Percentiles rank a stretch among this genome's conserved stretches.
Evolutionary conservation across 2,329 filamentous ascomycete genomes (phyloP).

Genomic region (Didymella exigua): DNA sequence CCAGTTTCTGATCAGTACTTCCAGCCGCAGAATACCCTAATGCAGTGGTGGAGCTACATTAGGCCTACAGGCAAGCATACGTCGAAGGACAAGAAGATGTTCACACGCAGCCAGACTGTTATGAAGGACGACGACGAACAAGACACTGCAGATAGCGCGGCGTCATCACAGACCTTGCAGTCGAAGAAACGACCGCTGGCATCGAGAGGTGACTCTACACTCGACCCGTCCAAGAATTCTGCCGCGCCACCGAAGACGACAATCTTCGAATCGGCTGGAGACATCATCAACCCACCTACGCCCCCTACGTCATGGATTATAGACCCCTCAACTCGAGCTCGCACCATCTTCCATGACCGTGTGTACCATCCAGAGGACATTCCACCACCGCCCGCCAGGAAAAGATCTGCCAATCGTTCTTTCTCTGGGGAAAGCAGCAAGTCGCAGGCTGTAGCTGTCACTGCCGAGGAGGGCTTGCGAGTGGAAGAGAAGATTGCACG

Average conservation of each 20-base stretch:
- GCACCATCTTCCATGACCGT: slow-evolving; percentile 95
- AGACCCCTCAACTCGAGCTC: slow-evolving; percentile 78
- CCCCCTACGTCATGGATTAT: slow-evolving; percentile 81
- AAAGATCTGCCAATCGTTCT: slow-evolving; percentile 43
- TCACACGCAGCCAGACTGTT: slow-evolving; percentile 47
- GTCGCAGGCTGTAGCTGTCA: slow-evolving; percentile 33
- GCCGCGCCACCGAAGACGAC: slow-evolving; percentile 85
- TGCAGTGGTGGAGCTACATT: slow-evolving; percentile 74
- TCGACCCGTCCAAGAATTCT: slow-evolving; percentile 55
- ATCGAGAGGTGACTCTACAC: slow-evolving; percentile 57
- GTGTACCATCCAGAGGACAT: slow-evolving; percentile 95
- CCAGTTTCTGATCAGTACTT: slow-evolving; percentile 28
- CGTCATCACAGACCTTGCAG: slow-evolving; percentile 21
- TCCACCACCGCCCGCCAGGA: slow-evolving; percentile 70
- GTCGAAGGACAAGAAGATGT: slow-evolving; percentile 69
- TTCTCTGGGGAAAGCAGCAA: slow-evolving; percentile 47
- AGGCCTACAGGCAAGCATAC: slow-evolving; percentile 66
- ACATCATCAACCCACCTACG: slow-evolving; percentile 87
- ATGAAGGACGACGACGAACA: slow-evolving; percentile 31
- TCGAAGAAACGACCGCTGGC: slow-evolving; percentile 50
- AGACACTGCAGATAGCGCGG: slow-evolving; percentile 20
- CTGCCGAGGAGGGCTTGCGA: slow-evolving; percentile 68
- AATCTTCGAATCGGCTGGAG: slow-evolving; percentile 92
- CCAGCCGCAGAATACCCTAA: slow-evolving; percentile 49
- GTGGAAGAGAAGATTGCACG: slow-evolving; percentile 98